Evolutionary conservation across 345 rosid genomes (phyloP).

Genomic region (Eucalyptus rudis): DNA sequence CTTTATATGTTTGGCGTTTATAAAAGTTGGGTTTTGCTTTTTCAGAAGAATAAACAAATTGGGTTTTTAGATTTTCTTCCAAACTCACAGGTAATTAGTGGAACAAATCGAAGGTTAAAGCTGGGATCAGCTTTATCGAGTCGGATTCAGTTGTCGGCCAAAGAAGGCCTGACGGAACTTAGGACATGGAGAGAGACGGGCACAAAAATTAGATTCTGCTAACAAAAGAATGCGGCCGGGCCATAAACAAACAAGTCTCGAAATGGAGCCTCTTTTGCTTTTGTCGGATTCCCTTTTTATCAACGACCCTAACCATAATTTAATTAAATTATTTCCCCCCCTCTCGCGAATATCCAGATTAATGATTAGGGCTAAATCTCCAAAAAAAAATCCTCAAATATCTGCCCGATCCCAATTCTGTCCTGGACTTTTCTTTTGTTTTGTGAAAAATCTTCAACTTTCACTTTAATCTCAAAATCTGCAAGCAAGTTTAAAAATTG

Average conservation of each 20-base stretch:
- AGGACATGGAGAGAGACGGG: not conserved
- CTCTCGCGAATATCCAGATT: not conserved
- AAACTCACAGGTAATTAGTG: not conserved
- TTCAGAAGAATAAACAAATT: too few relatives aligned
- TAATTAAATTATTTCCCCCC: not conserved
- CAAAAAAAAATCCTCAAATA: not conserved
- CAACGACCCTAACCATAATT: not conserved
- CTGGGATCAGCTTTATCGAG: not conserved
- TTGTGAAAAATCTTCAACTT: not conserved
- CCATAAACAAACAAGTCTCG: not conserved
- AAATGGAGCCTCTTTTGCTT: not conserved
- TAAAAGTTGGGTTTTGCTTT: not conserved
- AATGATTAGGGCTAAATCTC: not conserved
- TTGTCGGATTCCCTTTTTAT: not conserved
- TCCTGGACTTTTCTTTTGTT: not conserved
- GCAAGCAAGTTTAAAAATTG: accelerated
- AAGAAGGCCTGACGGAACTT: not conserved
- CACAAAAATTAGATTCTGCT: not conserved
- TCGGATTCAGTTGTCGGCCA: not conserved
- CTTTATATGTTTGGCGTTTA: not conserved
- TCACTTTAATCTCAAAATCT: not conserved
- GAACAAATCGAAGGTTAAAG: not conserved
- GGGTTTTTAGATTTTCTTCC: not conserved
- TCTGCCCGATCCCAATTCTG: too few relatives aligned
- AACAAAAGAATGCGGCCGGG: not conserved